Evolutionary conservation across 2,329 filamentous ascomycete genomes (phyloP), one percentile per base, ranked within the genome.

Genomic region (Fusarium newnesense): DNA sequence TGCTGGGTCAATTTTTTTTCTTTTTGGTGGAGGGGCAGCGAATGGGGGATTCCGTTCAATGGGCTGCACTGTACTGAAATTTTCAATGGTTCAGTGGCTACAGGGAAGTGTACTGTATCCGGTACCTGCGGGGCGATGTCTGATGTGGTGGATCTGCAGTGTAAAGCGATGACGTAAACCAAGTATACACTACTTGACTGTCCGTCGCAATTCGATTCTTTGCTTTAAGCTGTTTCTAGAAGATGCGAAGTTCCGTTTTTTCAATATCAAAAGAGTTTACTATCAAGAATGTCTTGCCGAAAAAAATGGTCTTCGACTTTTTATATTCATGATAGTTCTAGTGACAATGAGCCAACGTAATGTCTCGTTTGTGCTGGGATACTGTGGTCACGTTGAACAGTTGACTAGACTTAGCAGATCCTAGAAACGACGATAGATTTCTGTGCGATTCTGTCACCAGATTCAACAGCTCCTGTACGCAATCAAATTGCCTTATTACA

Each of bases 361-460:
- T 43, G 24, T 26, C 30, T 36, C 36, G 39, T 49, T 32, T 36
- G 26, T 60, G 18, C 50, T 42, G 44, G 60, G 70, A 56, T 59
- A 26, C 32, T 39, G 49, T 68, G 69, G 69, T 68, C 69, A 72
- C 64, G 39, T 65, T 69, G 28, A 44, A 56, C 40, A 57, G 21
- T 66, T 28, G 42, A 60, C 65, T 60, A 43, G 52, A 49, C 47
- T 57, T 49, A 36, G 66, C n/a, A 61, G 59, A 54, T 57, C 60
- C 72, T 70, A 61, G 73, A 75, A 75, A 60, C 60, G 57, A 75
- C 73, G 71, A 75, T 59, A 54, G 69, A 53, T 74, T 74, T 74
- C 72, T 70, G 54, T 73, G 64, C 60, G 72, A 73, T 74, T 74
- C 72, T 67, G 68, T 66, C 68, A 67, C 49, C 60, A 66, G 40